Conservation (phyloP, 2,329 filamentous ascomycete species). For the Byssothecium circinans region DNA sequence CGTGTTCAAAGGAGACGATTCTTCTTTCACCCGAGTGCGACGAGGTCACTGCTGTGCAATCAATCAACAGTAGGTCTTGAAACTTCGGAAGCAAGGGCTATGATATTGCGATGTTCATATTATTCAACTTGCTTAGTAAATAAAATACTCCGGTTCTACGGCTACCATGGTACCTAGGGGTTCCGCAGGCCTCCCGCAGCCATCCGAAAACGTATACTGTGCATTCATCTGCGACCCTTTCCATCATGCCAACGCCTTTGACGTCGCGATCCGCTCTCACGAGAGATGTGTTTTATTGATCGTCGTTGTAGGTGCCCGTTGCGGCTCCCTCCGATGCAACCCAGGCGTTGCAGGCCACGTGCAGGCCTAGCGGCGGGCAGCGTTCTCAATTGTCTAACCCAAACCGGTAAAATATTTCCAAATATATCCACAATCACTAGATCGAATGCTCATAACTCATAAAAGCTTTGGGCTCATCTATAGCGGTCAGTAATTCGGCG, state of each 20-base stretch:
- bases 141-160: no score
- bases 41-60: neutral
- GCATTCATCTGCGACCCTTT: neutral
- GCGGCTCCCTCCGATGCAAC: slow-evolving; percentile 32
- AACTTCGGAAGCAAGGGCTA: neutral
- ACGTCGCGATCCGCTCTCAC: neutral
- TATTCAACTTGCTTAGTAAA: neutral
- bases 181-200: no score
- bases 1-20: neutral
- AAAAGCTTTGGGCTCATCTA: slow-evolving; percentile 36
- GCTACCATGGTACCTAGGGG: no score
- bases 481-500: slow-evolving; percentile 16
- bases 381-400: slow-evolving; percentile 25
- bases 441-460: slow-evolving; percentile 27
- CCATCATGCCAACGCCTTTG: neutral
- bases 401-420: slow-evolving; percentile 24
- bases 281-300: slow-evolving; percentile 30
- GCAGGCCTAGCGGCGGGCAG: slow-evolving; percentile 29
- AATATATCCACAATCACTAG: slow-evolving; percentile 37
- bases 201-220: no score
- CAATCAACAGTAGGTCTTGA: no score
- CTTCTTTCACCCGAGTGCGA: neutral
- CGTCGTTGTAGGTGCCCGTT: slow-evolving; percentile 25
- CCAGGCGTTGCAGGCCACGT: no score
- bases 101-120: no score